phyloP scores from a whole-genome alignment of 164 flowering plant species.

The Nymphaea thermarum region DNA sequence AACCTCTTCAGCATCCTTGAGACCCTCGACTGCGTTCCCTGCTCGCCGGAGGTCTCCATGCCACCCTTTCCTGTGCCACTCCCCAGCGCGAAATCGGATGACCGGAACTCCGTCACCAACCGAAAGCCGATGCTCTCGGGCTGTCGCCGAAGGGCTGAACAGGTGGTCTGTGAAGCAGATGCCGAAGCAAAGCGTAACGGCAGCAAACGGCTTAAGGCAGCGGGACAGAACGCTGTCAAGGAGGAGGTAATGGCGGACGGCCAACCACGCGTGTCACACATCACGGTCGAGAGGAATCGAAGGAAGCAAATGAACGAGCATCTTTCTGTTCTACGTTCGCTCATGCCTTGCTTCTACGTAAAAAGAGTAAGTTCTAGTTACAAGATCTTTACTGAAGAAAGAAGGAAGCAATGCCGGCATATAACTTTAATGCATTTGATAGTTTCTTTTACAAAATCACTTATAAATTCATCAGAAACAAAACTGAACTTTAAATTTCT shows the following conservation, averaged over 20 bases:
- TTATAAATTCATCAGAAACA: neutral
- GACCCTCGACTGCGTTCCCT: conserved; percentile 28
- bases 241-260: conserved; percentile 18
- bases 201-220: conserved; percentile 20
- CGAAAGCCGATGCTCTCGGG: neutral
- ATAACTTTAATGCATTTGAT: no score
- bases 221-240: conserved; percentile 8
- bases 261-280: conserved; percentile 46
- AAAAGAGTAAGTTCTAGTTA: conserved; percentile 39
- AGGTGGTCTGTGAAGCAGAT: conserved; percentile 14
- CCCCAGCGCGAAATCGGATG: conserved; percentile 5
- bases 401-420: no score
- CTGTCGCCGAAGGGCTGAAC: conserved; percentile 7
- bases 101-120: neutral
- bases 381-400: no score
- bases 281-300: conserved; percentile 81
- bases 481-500: neutral
- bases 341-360: conserved; percentile 95
- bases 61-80: conserved; percentile 10
- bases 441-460: neutral
- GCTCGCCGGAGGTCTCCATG: conserved; percentile 7
- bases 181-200: conserved; percentile 8
- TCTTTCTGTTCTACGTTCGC: conserved; percentile 56
- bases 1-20: conserved; percentile 63
- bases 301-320: conserved; percentile 96